Percentiles rank a stretch among this genome's conserved stretches.
Conservation (phyloP, 2,329 filamentous ascomycete genomes). For the Fragosphaeria purpurea region DNA sequence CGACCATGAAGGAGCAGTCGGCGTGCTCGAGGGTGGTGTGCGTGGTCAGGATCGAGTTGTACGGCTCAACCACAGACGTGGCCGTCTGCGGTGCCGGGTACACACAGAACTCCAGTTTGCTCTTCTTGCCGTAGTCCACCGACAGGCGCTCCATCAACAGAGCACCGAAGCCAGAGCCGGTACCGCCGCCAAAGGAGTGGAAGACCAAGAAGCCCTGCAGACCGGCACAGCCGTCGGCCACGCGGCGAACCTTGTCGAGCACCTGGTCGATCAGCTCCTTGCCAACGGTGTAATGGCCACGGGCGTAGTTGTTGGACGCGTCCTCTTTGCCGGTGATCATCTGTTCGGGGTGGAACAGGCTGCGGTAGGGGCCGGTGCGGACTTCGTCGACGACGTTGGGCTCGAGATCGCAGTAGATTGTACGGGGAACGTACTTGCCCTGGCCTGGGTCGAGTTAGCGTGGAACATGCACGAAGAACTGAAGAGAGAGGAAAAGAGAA, state of each 20-base stretch:
- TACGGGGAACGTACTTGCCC: slow-evolving; percentile 97
- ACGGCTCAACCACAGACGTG: slow-evolving; percentile 96
- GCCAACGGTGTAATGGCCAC: slow-evolving; percentile 98
- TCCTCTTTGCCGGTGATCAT: slow-evolving; percentile 99
- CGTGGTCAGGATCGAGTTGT: slow-evolving; percentile 98
- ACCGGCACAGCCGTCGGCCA: slow-evolving; percentile 95
- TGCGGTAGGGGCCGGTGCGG: slow-evolving; percentile 91
- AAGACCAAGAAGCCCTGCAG: slow-evolving; percentile 99
- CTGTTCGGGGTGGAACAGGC: slow-evolving; percentile 96
- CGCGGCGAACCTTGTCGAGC: slow-evolving; percentile 92
- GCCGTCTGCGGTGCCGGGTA: slow-evolving; percentile 97
- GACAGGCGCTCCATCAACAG: slow-evolving; percentile 98
- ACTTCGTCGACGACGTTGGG: slow-evolving; percentile 99
- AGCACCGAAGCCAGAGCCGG: slow-evolving; percentile 95
- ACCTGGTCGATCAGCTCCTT: slow-evolving; percentile 99
- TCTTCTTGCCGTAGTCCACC: slow-evolving; percentile 99
- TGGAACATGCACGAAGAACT: too few species aligned
- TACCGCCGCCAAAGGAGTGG: slow-evolving; percentile 99
- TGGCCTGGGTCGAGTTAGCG: slow-evolving; percentile 50
- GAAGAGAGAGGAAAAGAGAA: background rate
- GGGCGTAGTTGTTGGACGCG: slow-evolving; percentile 99
- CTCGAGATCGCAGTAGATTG: slow-evolving; percentile 99
- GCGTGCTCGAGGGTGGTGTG: slow-evolving; percentile 99
- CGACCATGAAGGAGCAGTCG: slow-evolving; percentile 99
- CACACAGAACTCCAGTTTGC: slow-evolving; percentile 99